Conservation (phyloP, 352 stramenopile genomes). For the Phytophthora sansomeana region DNA sequence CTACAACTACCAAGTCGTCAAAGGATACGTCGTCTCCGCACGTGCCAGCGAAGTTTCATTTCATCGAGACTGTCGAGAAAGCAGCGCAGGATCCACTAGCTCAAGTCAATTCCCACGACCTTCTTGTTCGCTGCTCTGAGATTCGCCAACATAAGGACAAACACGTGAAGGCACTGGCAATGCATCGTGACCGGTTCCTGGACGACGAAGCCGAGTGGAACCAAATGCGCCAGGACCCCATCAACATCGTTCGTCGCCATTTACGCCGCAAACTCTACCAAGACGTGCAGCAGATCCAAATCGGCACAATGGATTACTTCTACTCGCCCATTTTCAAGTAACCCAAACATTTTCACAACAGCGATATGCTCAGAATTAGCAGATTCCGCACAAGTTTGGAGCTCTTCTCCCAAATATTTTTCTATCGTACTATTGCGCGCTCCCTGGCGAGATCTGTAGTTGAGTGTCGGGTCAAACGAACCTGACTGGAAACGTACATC, state of each 20-base stretch:
- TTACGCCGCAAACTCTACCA: conserved; percentile 62
- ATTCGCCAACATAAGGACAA: conserved; percentile 67
- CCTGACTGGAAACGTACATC: not conserved
- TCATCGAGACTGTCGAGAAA: conserved; percentile 74
- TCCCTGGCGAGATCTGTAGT: conserved; percentile 7
- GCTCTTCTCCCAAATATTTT: conserved; percentile 11
- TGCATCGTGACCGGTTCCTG: conserved; percentile 62
- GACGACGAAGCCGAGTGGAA: conserved; percentile 70
- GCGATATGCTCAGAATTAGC: conserved; percentile 15
- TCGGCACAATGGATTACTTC: conserved; percentile 68
- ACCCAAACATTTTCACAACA: conserved; percentile 9
- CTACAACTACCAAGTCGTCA: conserved; percentile 4
- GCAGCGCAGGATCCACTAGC: conserved; percentile 53
- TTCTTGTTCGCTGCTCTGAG: conserved; percentile 69
- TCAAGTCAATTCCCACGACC: conserved; percentile 73
- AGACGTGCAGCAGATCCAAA: conserved; percentile 70
- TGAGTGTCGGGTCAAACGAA: not conserved
- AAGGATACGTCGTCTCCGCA: conserved; percentile 5
- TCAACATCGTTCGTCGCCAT: conserved; percentile 69
- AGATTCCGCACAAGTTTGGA: conserved; percentile 19
- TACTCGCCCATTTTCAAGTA: conserved; percentile 72
- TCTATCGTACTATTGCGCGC: conserved; percentile 21
- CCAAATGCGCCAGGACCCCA: conserved; percentile 70
- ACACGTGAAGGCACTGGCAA: conserved; percentile 49
- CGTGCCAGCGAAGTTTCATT: conserved; percentile 35